Conservation (phyloP, 192 early-diverging fungal genomes). For the Kickxella alabastrina region DNA sequence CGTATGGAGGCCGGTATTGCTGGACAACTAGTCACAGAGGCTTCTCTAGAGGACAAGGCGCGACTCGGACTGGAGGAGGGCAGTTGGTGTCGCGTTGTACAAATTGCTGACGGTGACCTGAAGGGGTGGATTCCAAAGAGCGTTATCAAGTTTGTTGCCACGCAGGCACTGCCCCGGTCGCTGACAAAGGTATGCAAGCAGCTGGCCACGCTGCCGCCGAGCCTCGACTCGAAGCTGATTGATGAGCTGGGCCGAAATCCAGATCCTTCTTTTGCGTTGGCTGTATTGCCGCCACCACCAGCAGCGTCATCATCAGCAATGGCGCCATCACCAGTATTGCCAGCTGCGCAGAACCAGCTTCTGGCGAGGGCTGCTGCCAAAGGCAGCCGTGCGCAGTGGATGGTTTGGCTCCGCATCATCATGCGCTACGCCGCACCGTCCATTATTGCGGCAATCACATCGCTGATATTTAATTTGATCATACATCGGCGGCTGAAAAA, state of each 20-base stretch:
- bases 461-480: constrained; percentile 14
- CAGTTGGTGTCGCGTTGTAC: constrained; percentile 38
- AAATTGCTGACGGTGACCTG: constrained; percentile 50
- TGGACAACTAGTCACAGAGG: constrained; percentile 39
- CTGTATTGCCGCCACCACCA: neutral
- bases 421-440: constrained; percentile 37
- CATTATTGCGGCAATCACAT: constrained; percentile 39
- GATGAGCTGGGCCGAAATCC: constrained; percentile 1
- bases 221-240: constrained; percentile 27
- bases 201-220: constrained; percentile 17
- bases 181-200: constrained; percentile 47
- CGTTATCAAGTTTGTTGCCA: constrained; percentile 53
- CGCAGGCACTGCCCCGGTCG: constrained; percentile 50
- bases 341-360: neutral
- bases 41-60: constrained; percentile 6
- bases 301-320: neutral
- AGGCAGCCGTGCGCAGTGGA: neutral
- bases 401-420: constrained; percentile 23
- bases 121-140: constrained; percentile 52
- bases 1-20: constrained; percentile 53
- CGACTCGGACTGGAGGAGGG: constrained; percentile 17
- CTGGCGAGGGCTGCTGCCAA: neutral
- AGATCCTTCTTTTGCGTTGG: neutral
- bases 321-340: neutral
- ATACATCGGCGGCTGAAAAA: constrained; percentile 6